phyloP scores from a whole-genome alignment of 73 alveolate species.

The Tetrahymena thermophila region DNA sequence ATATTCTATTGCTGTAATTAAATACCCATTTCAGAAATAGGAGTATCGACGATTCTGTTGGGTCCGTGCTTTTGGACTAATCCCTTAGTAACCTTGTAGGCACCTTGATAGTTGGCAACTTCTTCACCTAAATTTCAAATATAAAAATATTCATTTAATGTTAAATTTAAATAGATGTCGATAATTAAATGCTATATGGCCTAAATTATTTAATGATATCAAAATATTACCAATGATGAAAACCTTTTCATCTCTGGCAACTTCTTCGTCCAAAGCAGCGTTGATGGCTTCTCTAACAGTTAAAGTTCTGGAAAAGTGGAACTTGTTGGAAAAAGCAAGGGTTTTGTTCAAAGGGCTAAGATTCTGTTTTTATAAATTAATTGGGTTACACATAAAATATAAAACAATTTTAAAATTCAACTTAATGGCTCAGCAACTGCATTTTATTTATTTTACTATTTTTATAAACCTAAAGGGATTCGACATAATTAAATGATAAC shows the following conservation, averaged over 20 bases:
- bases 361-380: background rate
- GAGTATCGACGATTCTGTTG: conserved; percentile 76
- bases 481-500: background rate
- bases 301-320: conserved; percentile 41
- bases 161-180: background rate
- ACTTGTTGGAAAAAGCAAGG: background rate
- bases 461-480: background rate
- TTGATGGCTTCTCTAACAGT: conserved; percentile 83
- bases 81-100: conserved; percentile 88
- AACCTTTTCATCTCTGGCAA: conserved; percentile 75
- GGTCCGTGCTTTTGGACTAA: conserved; percentile 70
- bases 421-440: background rate
- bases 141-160: no score
- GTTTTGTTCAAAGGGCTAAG: background rate
- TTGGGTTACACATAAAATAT: background rate
- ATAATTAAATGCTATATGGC: background rate
- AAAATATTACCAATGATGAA: conserved; percentile 40
- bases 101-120: conserved; percentile 84
- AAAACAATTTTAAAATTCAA: background rate
- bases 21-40: conserved; percentile 71
- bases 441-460: no score
- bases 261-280: conserved; percentile 82
- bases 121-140: conserved; percentile 64
- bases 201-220: background rate
- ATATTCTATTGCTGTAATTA: background rate